Base-by-base conservation (phyloP, 441 rosid genomes). In the Biscutella laevigata region DNA sequence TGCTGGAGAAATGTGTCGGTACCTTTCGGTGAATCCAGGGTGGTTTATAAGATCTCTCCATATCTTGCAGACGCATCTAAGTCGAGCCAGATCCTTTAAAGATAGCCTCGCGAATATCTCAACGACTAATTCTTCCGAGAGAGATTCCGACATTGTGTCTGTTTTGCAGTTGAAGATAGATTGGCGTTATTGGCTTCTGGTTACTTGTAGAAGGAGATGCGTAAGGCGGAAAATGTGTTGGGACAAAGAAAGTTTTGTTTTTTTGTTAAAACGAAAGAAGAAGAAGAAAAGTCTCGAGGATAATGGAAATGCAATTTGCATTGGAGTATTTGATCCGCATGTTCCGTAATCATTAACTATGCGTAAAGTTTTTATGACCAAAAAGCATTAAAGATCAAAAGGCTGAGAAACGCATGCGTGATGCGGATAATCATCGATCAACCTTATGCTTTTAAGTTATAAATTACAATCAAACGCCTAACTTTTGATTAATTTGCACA, bases 41-140 rank as follows among this genome's bases (percentile, higher is more conserved):
- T 33, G 10, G 38, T 44, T 37, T 44, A 58, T 52, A 12, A 66
- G 26, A 14, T 24, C 16, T 66, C 38, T 66, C 70, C 70, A 66
- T 58, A 44, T 44, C 47, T 52, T 66, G 65, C 60, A 29, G 16
- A 59, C 56, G 43, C 61, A 66, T 66, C 3, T 58, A 61, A 38
- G 28, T 38, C 61, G 65, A 45, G 65, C 49, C 0, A 52, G 56
- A 38, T 59, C 61, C 13, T 66, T 59, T 3, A 32, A 16, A 1
- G 65, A 10, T 24, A 59, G 43, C 60, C 56, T 66, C 43, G 3
- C 28, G 8, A 66, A 61, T 9, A 59, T 59, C 61, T 66, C 66
- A 16, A 30, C 2, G 26, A 17, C 38, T 52, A 66, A 26, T 17
- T 59, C 70, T 59, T 59, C 50, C 0, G 56, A 42, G 43, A 66